Percentiles rank a stretch among this genome's conserved stretches.
Evolutionary conservation across 164 flowering plant genomes (phyloP).

Genomic region (Vitis amurensis): DNA sequence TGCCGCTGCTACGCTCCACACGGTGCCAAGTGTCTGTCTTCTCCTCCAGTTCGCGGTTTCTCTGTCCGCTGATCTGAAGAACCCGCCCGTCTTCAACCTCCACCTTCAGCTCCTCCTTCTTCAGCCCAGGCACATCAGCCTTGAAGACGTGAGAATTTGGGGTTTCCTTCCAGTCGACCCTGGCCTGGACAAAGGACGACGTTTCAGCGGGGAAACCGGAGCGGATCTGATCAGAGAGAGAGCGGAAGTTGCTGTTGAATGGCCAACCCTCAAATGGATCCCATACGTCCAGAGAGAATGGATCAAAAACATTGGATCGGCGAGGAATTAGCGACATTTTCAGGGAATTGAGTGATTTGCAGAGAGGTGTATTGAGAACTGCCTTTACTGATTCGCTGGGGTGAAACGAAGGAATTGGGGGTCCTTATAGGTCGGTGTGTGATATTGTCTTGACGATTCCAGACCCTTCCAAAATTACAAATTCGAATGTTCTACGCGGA

Average conservation of each 20-base stretch:
- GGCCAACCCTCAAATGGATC: slow-evolving; percentile 29
- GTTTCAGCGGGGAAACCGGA: slow-evolving; percentile 12
- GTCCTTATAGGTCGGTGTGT: no score
- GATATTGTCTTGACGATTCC: no score
- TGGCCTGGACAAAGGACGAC: slow-evolving; percentile 18
- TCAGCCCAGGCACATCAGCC: slow-evolving; percentile 42
- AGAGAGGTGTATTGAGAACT: no score
- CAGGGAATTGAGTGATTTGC: neutral
- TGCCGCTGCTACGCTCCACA: slow-evolving; percentile 39
- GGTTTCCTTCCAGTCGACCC: slow-evolving; percentile 44
- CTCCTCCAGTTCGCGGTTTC: slow-evolving; percentile 37
- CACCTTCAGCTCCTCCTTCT: slow-evolving; percentile 43
- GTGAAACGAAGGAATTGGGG: neutral
- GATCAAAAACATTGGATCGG: slow-evolving; percentile 28
- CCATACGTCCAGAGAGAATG: slow-evolving; percentile 9
- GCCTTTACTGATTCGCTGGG: no score
- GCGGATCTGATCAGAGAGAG: slow-evolving; percentile 9
- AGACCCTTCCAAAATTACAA: no score
- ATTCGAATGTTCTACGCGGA: no score
- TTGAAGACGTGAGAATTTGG: slow-evolving; percentile 37
- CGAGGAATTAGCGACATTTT: slow-evolving; percentile 24
- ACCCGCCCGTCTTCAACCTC: slow-evolving; percentile 39
- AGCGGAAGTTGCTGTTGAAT: slow-evolving; percentile 10
- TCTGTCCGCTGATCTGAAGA: slow-evolving; percentile 39
- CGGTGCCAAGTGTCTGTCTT: slow-evolving; percentile 42